Conservation (phyloP, 768 basidiomycete genomes). For the Sporobolomyces phaffii region DNA sequence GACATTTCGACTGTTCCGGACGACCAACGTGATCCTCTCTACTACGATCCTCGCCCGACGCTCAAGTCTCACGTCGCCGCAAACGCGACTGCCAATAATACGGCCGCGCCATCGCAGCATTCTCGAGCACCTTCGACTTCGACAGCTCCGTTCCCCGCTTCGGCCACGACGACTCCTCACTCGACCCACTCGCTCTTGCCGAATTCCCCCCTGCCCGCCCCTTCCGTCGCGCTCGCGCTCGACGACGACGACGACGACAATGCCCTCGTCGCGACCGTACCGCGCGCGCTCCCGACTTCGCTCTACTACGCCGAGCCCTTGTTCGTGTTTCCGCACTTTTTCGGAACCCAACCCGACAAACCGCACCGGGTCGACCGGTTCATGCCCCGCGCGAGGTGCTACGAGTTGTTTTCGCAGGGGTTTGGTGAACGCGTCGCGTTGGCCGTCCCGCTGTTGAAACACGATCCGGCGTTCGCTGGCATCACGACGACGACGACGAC, state of each 20-base stretch:
- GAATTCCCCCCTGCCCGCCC: neutral
- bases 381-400: slow-evolving; percentile 70
- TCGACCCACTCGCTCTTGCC: neutral
- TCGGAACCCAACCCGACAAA: slow-evolving; percentile 49
- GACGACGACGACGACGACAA: neutral
- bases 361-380: slow-evolving; percentile 60
- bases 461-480: neutral
- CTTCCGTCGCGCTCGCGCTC: neutral
- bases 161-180: neutral
- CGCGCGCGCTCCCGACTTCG: slow-evolving; percentile 50
- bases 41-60: slow-evolving; percentile 28
- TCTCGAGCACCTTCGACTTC: neutral
- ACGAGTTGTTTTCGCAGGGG: slow-evolving; percentile 33
- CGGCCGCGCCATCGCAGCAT: neutral
- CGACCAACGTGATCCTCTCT: slow-evolving; percentile 39
- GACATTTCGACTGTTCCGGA: slow-evolving; percentile 13
- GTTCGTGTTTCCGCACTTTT: slow-evolving; percentile 49
- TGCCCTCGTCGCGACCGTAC: slow-evolving; percentile 40
- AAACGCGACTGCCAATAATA: neutral
- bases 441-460: slow-evolving; percentile 18
- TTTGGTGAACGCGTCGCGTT: slow-evolving; percentile 13
- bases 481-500: slow-evolving; percentile 2
- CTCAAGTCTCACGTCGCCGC: neutral
- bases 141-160: neutral
- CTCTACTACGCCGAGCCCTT: slow-evolving; percentile 53